Base-by-base conservation (phyloP, 2,329 filamentous ascomycete genomes). In the Xylaria multiplex region DNA sequence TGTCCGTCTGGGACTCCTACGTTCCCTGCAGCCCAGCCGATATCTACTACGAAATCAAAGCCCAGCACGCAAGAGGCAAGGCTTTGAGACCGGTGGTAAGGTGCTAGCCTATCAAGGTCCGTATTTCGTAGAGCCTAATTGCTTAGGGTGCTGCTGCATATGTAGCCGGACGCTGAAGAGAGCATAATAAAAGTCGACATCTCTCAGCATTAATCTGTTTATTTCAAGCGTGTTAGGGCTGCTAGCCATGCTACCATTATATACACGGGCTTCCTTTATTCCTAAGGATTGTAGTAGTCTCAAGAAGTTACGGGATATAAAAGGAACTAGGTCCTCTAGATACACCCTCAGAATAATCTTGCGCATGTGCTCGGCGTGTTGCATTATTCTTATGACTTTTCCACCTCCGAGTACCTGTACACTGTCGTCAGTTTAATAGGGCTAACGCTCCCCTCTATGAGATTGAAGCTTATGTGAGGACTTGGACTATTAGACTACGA, bases 301-400 rank as follows among this genome's bases (percentile, higher is more conserved):
- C 45, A 3, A 62, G 27, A 3, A 24, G 27, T 37, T 54, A 19
- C 30, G 49, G 42, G 59, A 24, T 16, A 53, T 30, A 7, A 37
- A 32, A 6, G 45, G 53, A 40, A 58, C 61, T n/a, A 48, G 45
- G 46, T 49, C 57, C 14, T 57, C 54, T 13, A 42, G 54, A 22
- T 57, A 54, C 0, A 60, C 62, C 27, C 49, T 67, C 8, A 72
- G 52, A 9, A 80, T 72, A 14, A 81, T 75, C 48, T 81, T 83
- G 0, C 80, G 81, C 1, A 79, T 75, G 56, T 81, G 80, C 1
- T 75, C 71, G 0, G 79, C 77, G 13, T 68, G 69, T 59, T 79
- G 77, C 74, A 83, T 79, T 7, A 77, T 75, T 1, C 77, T 71
- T 66, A 83, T 79, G 0, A 79, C 78, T 1, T 79, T 70, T 74